Conservation (phyloP, 2,329 filamentous ascomycete species). For the Escovopsis sp. region DNA sequence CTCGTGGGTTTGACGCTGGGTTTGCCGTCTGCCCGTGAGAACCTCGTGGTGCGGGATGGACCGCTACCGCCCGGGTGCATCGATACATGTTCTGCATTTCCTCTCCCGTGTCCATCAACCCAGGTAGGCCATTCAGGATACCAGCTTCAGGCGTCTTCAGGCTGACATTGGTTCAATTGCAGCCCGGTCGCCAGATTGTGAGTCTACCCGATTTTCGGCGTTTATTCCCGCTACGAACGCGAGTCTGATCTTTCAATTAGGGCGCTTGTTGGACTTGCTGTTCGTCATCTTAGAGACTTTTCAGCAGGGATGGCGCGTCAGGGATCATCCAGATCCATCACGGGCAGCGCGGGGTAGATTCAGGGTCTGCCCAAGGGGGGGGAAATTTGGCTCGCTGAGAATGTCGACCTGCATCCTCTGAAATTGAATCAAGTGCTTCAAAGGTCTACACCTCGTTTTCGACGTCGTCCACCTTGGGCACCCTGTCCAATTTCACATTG, state of each 20-base stretch:
- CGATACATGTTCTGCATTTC: neutral
- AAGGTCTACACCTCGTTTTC: conserved; percentile 12
- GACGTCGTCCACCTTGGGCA: conserved; percentile 16
- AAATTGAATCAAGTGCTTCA: too few species aligned
- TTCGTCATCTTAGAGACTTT: neutral
- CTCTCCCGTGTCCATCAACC: neutral
- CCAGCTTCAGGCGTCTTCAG: neutral
- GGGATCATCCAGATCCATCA: too few species aligned
- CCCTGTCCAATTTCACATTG: conserved; percentile 9
- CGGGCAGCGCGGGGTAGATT: too few species aligned
- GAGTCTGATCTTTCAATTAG: neutral
- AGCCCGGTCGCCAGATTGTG: neutral
- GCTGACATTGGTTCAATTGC: neutral
- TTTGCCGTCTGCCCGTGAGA: neutral
- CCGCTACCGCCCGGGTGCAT: neutral
- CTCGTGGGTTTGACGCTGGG: neutral
- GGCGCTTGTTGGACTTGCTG: neutral
- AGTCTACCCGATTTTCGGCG: neutral
- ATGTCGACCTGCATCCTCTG: too few species aligned
- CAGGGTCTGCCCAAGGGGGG: too few species aligned
- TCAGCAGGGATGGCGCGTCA: too few species aligned
- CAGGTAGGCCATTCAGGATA: neutral
- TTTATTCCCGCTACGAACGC: too few species aligned
- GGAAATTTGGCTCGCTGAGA: too few species aligned
- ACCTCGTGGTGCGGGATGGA: neutral